phyloP scores from a whole-genome alignment of 805 yeast genomes.

The Suhomyces prunicola region DNA sequence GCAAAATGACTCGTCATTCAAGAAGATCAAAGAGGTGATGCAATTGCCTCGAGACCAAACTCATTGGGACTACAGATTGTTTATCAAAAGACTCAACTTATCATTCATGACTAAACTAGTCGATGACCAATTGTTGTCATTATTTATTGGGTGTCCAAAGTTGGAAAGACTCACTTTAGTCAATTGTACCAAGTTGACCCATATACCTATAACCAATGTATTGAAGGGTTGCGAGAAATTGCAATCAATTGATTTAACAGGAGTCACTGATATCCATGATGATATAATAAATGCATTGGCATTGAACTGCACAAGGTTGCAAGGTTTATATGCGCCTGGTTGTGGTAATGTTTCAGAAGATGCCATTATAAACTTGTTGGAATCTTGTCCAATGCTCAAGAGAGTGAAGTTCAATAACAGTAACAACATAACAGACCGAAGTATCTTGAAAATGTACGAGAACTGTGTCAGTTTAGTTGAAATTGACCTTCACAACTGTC shows the following conservation, averaged over 20 bases:
- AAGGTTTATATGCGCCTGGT: slow-evolving; percentile 87
- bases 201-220: slow-evolving; percentile 58
- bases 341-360: slow-evolving; percentile 68
- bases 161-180: slow-evolving; percentile 85
- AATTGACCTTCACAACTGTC: slow-evolving; percentile 82
- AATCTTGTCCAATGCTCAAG: slow-evolving; percentile 69
- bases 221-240: slow-evolving; percentile 63
- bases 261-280: slow-evolving; percentile 64
- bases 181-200: slow-evolving; percentile 66
- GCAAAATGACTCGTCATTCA: slow-evolving; percentile 47
- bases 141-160: slow-evolving; percentile 66
- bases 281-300: slow-evolving; percentile 68
- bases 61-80: slow-evolving; percentile 62
- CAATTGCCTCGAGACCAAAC: slow-evolving; percentile 44
- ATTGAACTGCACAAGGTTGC: slow-evolving; percentile 66
- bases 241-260: slow-evolving; percentile 86
- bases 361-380: slow-evolving; percentile 58
- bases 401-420: slow-evolving; percentile 80
- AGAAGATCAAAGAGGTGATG: slow-evolving; percentile 56
- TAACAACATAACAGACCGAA: slow-evolving; percentile 58
- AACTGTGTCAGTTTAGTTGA: slow-evolving; percentile 82
- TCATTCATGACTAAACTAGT: slow-evolving; percentile 68
- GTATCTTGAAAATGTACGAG: slow-evolving; percentile 57
- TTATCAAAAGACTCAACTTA: slow-evolving; percentile 76
- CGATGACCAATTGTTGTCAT: slow-evolving; percentile 57